These are phyloP conservation scores for Saccharomycopsis capsularis DNA, from an alignment of 805 yeast species.

Conservation along the genomic window DNA sequence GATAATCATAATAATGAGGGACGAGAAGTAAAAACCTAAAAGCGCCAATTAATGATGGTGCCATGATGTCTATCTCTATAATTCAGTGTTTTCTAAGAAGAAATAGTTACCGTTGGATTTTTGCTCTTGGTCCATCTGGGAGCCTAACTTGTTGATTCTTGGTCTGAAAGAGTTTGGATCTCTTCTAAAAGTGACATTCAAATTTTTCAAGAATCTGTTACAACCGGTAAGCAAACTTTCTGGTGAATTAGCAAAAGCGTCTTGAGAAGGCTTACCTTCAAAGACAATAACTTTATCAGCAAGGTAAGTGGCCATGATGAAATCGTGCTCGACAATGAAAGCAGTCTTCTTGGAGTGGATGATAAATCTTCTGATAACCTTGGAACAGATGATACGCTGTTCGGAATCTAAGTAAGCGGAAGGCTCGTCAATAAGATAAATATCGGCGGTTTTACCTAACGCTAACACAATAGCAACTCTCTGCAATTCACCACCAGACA, in stretches of 20 bases:
- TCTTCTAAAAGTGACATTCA: slow-evolving; percentile 97
- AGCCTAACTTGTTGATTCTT: slow-evolving; percentile 93
- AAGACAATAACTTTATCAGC: slow-evolving; percentile 98
- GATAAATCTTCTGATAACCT: slow-evolving; percentile 94
- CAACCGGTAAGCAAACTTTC: slow-evolving; percentile 95
- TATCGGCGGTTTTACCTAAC: slow-evolving; percentile 91
- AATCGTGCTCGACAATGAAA: slow-evolving; percentile 99
- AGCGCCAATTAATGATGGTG: too few species aligned
- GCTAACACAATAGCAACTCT: slow-evolving; percentile 97
- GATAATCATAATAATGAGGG: too few species aligned
- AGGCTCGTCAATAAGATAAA: slow-evolving; percentile 96
- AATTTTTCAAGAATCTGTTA: slow-evolving; percentile 91
- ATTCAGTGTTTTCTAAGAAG: slow-evolving; percentile 49
- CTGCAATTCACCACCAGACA: slow-evolving; percentile 99
- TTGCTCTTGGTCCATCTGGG: slow-evolving; percentile 99
- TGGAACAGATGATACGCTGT: slow-evolving; percentile 98
- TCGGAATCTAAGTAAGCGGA: slow-evolving; percentile 98
- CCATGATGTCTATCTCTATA: slow-evolving; percentile 9
- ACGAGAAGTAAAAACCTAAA: too few species aligned
- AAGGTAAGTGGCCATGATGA: slow-evolving; percentile 98
- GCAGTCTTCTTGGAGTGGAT: slow-evolving; percentile 97
- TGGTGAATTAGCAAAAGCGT: slow-evolving; percentile 81
- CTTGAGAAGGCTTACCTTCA: slow-evolving; percentile 87
- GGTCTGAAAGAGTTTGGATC: slow-evolving; percentile 98
- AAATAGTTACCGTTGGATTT: slow-evolving; percentile 88